These are phyloP conservation scores for Babesia divergens DNA, from an alignment of 169 alveolate species.

Conservation along the genomic window DNA sequence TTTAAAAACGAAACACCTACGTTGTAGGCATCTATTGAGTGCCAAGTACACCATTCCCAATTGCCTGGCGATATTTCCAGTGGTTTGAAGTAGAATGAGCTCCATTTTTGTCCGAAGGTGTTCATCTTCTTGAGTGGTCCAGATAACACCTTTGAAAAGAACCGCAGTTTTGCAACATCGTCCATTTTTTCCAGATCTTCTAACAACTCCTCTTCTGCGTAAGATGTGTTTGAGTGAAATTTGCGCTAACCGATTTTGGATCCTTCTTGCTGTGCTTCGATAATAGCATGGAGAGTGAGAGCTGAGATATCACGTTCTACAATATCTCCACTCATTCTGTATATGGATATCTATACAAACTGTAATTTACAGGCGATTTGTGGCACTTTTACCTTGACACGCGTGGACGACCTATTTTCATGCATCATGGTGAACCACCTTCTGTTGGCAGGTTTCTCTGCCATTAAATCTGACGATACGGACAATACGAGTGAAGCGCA, in stretches of 20 bases:
- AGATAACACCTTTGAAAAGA: conserved; percentile 50
- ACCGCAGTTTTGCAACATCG: conserved; percentile 41
- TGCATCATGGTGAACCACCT: conserved; percentile 47
- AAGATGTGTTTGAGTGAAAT: too few species aligned
- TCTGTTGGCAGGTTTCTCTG: conserved; percentile 24
- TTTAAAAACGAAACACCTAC: conserved; percentile 2
- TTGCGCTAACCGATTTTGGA: conserved; percentile 5
- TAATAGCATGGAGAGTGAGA: conserved; percentile 45
- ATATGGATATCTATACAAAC: conserved; percentile 28
- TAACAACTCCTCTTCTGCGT: conserved; percentile 45
- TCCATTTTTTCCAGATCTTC: conserved; percentile 39
- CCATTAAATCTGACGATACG: conserved; percentile 29
- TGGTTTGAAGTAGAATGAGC: conserved; percentile 48
- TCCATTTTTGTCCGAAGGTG: conserved; percentile 40
- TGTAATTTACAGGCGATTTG: background rate
- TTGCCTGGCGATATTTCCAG: conserved; percentile 61
- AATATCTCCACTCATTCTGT: conserved; percentile 25
- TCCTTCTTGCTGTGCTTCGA: conserved; percentile 45
- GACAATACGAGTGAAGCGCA: conserved; percentile 29
- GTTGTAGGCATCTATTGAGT: conserved; percentile 59
- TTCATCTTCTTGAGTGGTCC: conserved; percentile 64
- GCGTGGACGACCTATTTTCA: conserved; percentile 21
- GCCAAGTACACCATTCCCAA: conserved; percentile 79
- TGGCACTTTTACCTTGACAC: conserved; percentile 5
- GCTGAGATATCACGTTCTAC: conserved; percentile 35